Evolutionary conservation across 2,329 filamentous ascomycete genomes (phyloP).

Genomic region (Teratosphaeria epicoccoides): DNA sequence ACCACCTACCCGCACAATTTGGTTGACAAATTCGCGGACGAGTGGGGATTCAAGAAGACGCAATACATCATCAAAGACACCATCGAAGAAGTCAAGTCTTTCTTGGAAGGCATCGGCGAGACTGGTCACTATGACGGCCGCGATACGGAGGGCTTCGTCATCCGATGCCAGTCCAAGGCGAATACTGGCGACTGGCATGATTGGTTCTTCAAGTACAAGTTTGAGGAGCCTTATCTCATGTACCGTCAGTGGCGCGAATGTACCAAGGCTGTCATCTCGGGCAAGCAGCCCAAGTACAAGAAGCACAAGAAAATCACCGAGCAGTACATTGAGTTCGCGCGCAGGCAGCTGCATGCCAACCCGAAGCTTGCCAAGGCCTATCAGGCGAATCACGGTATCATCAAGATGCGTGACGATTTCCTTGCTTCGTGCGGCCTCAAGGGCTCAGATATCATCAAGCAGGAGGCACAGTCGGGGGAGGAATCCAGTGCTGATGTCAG

Average conservation of each 20-base stretch:
- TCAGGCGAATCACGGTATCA: slow-evolving; percentile 87
- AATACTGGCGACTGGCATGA: slow-evolving; percentile 52
- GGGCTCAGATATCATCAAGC: slow-evolving; percentile 74
- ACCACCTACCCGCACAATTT: slow-evolving; percentile 69
- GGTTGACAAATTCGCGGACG: slow-evolving; percentile 81
- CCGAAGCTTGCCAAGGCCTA: slow-evolving; percentile 60
- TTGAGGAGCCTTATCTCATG: slow-evolving; percentile 97
- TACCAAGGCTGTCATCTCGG: slow-evolving; percentile 76
- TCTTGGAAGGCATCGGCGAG: slow-evolving; percentile 76
- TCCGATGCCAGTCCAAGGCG: slow-evolving; percentile 64
- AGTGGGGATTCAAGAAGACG: slow-evolving; percentile 90
- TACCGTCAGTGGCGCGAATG: slow-evolving; percentile 98
- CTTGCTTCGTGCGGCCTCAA: slow-evolving; percentile 72
- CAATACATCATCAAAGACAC: slow-evolving; percentile 69
- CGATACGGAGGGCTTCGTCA: slow-evolving; percentile 93
- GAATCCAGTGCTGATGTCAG: slow-evolving; percentile 45
- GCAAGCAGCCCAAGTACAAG: slow-evolving; percentile 62
- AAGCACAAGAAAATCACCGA: slow-evolving; percentile 87
- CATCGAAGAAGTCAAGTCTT: slow-evolving; percentile 60
- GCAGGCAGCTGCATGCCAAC: slow-evolving; percentile 59
- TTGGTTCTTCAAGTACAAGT: slow-evolving; percentile 99
- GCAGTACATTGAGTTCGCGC: slow-evolving; percentile 77
- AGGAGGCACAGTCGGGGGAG: slow-evolving; percentile 48
- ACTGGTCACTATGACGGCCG: slow-evolving; percentile 82
- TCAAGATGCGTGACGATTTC: slow-evolving; percentile 79